phyloP scores from a whole-genome alignment of 257 asterid species.

The Przewalskia tangutica region DNA sequence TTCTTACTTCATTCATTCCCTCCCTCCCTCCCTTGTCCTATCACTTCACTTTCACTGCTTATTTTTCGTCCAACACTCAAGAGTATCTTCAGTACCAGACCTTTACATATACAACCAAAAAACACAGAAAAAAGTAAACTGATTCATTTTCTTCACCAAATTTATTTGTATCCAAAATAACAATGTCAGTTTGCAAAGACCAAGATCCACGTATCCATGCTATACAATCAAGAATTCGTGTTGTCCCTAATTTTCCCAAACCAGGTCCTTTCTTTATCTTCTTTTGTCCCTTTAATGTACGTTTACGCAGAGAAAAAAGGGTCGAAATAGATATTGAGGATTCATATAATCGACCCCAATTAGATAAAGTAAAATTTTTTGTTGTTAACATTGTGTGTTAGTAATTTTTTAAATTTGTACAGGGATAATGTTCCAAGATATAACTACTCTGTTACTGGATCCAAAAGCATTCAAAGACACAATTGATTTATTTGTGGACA shows the following conservation, averaged over 20 bases:
- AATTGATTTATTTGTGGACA: slow-evolving; percentile 73
- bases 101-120: background rate
- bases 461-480: slow-evolving; percentile 70
- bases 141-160: background rate
- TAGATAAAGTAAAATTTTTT: background rate
- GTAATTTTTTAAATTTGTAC: background rate
- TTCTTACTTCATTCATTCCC: background rate
- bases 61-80: background rate
- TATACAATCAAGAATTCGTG: slow-evolving; percentile 72
- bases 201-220: slow-evolving; percentile 66
- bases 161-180: background rate
- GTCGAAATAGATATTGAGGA: background rate
- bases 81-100: background rate
- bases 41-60: background rate
- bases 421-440: slow-evolving; percentile 92
- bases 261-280: slow-evolving; percentile 28
- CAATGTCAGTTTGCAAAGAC: slow-evolving; percentile 53
- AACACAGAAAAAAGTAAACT: background rate
- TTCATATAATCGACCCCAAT: background rate
- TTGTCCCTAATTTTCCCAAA: slow-evolving; percentile 69
- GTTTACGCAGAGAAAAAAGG: background rate
- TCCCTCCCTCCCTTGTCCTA: background rate
- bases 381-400: background rate
- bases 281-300: background rate
- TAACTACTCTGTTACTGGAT: slow-evolving; percentile 65